A percentile compares a stretch with the other conserved stretches of the same genome.
These are phyloP conservation scores for Boletellus deceptivus DNA, from an alignment of 1,284 basidiomycete species.

Conservation along the genomic window DNA sequence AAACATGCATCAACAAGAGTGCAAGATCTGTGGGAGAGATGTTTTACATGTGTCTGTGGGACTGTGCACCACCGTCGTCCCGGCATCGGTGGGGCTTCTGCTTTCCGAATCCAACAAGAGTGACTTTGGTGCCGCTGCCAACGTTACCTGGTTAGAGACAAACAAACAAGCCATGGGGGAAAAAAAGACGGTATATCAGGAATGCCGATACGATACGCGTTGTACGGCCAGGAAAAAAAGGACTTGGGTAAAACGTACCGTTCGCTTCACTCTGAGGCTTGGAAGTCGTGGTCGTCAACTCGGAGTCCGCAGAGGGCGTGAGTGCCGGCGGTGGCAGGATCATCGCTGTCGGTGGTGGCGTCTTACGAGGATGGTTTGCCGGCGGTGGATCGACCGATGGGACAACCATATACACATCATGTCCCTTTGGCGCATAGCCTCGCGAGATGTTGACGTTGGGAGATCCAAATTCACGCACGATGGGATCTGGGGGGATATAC, in stretches of 20 bases:
- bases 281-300: too few relatives aligned
- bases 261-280: neutral
- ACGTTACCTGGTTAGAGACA: too few relatives aligned
- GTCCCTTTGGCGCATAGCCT: neutral
- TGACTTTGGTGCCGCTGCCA: neutral
- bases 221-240: too few relatives aligned
- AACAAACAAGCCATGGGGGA: too few relatives aligned
- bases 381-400: too few relatives aligned
- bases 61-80: neutral
- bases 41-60: neutral
- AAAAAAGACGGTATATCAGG: too few relatives aligned
- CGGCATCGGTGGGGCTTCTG: neutral
- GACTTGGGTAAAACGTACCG: neutral
- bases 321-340: neutral
- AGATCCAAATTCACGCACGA: neutral
- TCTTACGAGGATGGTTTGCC: neutral
- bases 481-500: neutral
- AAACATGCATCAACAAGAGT: neutral
- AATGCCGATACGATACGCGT: too few relatives aligned
- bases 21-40: too few relatives aligned
- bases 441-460: neutral
- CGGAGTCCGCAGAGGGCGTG: neutral
- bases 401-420: neutral
- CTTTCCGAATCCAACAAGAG: conserved; percentile 2
- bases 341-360: neutral